Percentiles rank a stretch among this genome's conserved stretches.
phyloP scores from a whole-genome alignment of 1,284 basidiomycete genomes.

The Ganoderma multipileum region DNA sequence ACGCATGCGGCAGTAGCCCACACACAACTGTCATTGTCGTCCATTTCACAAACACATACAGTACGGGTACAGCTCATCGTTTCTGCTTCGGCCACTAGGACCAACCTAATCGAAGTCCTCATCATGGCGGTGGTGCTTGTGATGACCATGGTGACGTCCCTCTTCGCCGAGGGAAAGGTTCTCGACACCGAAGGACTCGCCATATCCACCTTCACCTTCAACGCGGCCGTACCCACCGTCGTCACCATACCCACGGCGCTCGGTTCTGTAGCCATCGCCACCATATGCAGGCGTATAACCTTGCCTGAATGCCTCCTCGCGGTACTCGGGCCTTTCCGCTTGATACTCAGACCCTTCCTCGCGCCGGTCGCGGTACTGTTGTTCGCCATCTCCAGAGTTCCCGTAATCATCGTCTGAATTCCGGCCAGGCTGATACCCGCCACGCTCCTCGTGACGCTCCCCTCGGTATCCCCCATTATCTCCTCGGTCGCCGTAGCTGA shows the following conservation, averaged over 20 bases:
- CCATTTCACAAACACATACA: not conserved
- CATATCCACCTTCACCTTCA: constrained; percentile 27
- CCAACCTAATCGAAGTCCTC: constrained; percentile 15
- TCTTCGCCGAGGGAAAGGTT: constrained; percentile 32
- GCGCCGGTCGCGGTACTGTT: constrained; percentile 20
- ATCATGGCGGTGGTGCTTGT: constrained; percentile 22
- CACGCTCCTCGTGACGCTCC: constrained; percentile 21
- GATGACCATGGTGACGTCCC: constrained; percentile 25
- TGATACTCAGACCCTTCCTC: not conserved
- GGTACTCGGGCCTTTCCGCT: not conserved
- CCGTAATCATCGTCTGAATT: constrained; percentile 13
- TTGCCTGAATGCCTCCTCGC: constrained; percentile 8
- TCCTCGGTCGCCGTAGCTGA: constrained; percentile 12
- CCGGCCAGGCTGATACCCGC: constrained; percentile 17
- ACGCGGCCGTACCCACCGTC: constrained; percentile 15
- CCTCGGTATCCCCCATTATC: constrained; percentile 10
- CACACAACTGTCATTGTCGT: not conserved
- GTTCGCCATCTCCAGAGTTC: constrained; percentile 4
- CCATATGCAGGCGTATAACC: constrained; percentile 24
- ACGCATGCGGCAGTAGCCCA: too few species aligned
- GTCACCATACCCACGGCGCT: constrained; percentile 11
- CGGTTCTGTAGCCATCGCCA: constrained; percentile 3
- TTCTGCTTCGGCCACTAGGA: not conserved
- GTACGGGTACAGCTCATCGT: not conserved
- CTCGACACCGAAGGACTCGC: constrained; percentile 38